phyloP scores from a whole-genome alignment of 257 asterid species.

The Coffea eugenioides region DNA sequence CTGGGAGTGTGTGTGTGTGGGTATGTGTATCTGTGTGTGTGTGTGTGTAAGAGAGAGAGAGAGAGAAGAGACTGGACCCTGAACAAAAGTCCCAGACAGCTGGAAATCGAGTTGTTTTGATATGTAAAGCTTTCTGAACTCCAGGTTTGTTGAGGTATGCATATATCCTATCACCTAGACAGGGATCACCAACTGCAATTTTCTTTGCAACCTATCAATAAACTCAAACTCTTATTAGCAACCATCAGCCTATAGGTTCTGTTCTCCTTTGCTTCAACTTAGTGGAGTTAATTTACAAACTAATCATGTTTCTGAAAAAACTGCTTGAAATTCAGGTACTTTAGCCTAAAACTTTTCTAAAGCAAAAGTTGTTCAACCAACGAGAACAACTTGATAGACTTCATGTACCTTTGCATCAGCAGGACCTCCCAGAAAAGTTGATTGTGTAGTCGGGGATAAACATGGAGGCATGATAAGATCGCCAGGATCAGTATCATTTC shows the following conservation, averaged over 20 bases:
- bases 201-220: conserved; percentile 11
- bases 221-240: neutral
- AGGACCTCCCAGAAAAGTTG: conserved; percentile 10
- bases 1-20: too few relatives aligned
- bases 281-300: neutral
- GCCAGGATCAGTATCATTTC: conserved; percentile 12
- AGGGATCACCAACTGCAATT: conserved; percentile 16
- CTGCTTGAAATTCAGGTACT: neutral
- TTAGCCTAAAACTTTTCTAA: neutral
- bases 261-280: neutral
- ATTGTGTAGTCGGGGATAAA: conserved; percentile 12
- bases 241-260: neutral
- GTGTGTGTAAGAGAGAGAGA: neutral
- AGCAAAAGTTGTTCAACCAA: neutral
- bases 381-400: neutral
- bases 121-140: conserved; percentile 34
- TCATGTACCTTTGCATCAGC: conserved; percentile 10
- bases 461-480: conserved; percentile 23
- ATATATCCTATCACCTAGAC: conserved; percentile 11
- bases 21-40: too few relatives aligned
- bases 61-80: conserved; percentile 1
- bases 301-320: too few relatives aligned
- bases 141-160: conserved; percentile 16
- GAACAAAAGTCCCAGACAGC: conserved; percentile 21
- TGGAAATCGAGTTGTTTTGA: conserved; percentile 13